phyloP scores from a whole-genome alignment of 305 asterid species.

The Rubia peregrina region DNA sequence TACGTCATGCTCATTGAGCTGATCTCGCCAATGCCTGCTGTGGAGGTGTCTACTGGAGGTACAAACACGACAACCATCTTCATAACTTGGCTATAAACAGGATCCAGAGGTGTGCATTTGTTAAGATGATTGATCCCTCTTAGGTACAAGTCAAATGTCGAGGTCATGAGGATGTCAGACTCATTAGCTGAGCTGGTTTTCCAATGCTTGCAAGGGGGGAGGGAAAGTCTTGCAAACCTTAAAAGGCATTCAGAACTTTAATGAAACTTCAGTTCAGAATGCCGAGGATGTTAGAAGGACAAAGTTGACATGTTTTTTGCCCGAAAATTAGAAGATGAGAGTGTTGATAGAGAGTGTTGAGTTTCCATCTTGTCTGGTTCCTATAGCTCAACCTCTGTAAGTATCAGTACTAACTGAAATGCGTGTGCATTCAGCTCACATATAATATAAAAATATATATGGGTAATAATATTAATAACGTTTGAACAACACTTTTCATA shows the following conservation, averaged over 20 bases:
- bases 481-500: too few species aligned
- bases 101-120: slow-evolving; percentile 45
- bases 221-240: slow-evolving; percentile 42
- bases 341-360: slow-evolving; percentile 16
- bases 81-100: slow-evolving; percentile 52
- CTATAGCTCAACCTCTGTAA: slow-evolving; percentile 26
- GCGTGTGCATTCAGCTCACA: not conserved
- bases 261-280: not conserved
- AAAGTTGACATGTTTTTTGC: slow-evolving; percentile 4
- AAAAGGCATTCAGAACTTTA: slow-evolving; percentile 30
- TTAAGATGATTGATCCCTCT: slow-evolving; percentile 56
- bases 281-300: not conserved
- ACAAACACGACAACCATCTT: slow-evolving; percentile 56
- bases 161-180: slow-evolving; percentile 52
- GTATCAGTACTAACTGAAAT: slow-evolving; percentile 5
- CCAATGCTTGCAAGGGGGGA: slow-evolving; percentile 63
- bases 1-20: slow-evolving; percentile 77
- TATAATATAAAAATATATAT: not conserved
- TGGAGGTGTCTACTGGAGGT: slow-evolving; percentile 42
- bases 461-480: too few species aligned
- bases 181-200: slow-evolving; percentile 71
- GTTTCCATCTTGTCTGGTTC: slow-evolving; percentile 15
- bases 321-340: slow-evolving; percentile 20
- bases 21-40: slow-evolving; percentile 71
- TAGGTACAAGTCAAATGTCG: slow-evolving; percentile 38